Evolutionary conservation across 805 yeast species (phyloP).

Genomic region (Lipomyces starkeyi): DNA sequence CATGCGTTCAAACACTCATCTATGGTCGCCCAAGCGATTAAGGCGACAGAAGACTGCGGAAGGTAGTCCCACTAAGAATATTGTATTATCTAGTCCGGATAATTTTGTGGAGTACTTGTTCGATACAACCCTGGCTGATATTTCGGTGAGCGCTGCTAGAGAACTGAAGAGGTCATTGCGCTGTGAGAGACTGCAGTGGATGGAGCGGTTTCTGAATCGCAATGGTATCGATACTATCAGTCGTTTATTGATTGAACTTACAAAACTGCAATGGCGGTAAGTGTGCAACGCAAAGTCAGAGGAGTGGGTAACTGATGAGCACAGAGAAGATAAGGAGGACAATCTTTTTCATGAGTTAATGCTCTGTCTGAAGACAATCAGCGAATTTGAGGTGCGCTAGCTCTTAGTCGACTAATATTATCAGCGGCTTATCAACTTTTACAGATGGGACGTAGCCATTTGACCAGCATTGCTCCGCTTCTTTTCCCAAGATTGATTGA

Average conservation of each 20-base stretch:
- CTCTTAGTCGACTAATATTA: background rate
- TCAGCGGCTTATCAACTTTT: too few species aligned
- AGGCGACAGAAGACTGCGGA: background rate
- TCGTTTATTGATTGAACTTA: background rate
- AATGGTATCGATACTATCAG: conserved; percentile 24
- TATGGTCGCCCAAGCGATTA: conserved; percentile 11
- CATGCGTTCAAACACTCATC: background rate
- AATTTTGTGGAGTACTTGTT: conserved; percentile 31
- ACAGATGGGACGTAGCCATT: conserved; percentile 21
- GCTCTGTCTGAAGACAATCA: conserved; percentile 19
- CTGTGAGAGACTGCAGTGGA: conserved; percentile 25
- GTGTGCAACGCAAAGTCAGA: background rate
- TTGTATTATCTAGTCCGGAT: conserved; percentile 4
- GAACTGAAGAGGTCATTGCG: conserved; percentile 18
- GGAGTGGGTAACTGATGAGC: background rate
- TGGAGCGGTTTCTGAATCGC: conserved; percentile 13
- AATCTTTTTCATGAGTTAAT: conserved; percentile 17
- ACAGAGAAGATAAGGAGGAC: conserved; percentile 31
- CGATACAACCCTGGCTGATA: background rate
- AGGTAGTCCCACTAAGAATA: background rate
- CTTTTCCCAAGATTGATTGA: conserved; percentile 19
- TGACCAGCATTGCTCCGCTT: conserved; percentile 14
- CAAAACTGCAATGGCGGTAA: conserved; percentile 22
- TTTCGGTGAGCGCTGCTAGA: conserved; percentile 4
- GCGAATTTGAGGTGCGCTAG: conserved; percentile 14